A percentile compares a stretch with the other conserved stretches of the same genome.
phyloP scores from a whole-genome alignment of 1,139 yeast genomes.

The Sugiyamaella grinbergsii region DNA sequence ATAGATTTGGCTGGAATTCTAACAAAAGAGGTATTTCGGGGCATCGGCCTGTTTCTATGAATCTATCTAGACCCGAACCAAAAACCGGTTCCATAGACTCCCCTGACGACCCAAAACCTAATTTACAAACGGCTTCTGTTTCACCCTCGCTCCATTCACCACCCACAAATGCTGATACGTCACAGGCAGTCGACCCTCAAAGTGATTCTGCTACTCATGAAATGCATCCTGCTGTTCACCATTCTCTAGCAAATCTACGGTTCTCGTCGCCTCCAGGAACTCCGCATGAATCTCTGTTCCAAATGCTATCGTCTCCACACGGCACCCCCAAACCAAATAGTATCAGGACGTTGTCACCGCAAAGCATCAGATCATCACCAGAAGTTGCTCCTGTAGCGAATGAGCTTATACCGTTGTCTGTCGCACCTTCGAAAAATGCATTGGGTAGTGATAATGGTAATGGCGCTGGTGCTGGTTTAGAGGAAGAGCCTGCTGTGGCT shows the following conservation, averaged over 20 bases:
- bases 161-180: no score
- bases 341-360: constrained; percentile 9
- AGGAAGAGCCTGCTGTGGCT: background rate
- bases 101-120: no score
- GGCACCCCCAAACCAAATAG: constrained; percentile 9
- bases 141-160: no score
- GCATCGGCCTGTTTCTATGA: no score
- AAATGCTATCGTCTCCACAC: constrained; percentile 11
- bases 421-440: no score
- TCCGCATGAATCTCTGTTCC: constrained; percentile 11
- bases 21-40: constrained; percentile 1
- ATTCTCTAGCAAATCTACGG: background rate
- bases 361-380: constrained; percentile 8
- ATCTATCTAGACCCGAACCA: no score
- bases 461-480: no score
- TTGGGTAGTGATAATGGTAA: no score
- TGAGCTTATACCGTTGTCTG: no score
- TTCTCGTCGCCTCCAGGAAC: constrained; percentile 17
- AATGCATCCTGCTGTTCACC: constrained; percentile 3
- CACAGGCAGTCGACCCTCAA: no score
- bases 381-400: background rate
- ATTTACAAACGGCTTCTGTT: no score
- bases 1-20: constrained; percentile 14
- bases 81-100: no score
- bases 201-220: background rate